Percentiles rank a stretch among this genome's conserved stretches.
Evolutionary conservation across 495 filamentous ascomycete species (phyloP).

Genomic region (Cetradonia linearis): DNA sequence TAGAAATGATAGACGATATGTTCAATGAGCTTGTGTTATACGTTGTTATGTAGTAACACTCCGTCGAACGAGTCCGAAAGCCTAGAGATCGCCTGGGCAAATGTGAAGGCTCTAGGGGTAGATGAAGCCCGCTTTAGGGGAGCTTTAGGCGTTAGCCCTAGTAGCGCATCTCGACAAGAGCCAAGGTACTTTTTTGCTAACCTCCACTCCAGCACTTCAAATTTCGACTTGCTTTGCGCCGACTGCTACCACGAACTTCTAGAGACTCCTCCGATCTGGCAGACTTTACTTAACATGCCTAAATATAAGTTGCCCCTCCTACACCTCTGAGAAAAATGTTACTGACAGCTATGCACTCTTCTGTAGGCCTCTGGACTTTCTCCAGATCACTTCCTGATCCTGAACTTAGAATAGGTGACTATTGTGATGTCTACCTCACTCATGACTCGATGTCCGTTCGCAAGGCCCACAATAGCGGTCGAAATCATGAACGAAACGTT

Average conservation of each 20-base stretch:
- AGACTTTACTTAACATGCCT: conserved; percentile 47
- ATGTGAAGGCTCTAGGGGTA: neutral
- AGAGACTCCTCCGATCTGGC: neutral
- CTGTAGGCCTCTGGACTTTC: conserved; percentile 44
- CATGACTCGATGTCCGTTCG: conserved; percentile 99
- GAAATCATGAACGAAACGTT: conserved; percentile 94
- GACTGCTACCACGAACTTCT: conserved; percentile 1
- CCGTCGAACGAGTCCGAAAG: neutral
- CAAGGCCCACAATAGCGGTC: conserved; percentile 92
- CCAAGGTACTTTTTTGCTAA: neutral
- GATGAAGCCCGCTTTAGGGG: neutral
- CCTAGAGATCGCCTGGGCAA: neutral
- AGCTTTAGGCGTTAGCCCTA: neutral
- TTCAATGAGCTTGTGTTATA: conserved; percentile 2
- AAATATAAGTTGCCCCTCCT: conserved; percentile 57
- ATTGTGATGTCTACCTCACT: conserved; percentile 99
- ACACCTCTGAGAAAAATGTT: conserved; percentile 11
- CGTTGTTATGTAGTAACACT: neutral
- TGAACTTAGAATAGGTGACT: conserved; percentile 59
- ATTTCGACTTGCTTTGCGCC: conserved; percentile 1
- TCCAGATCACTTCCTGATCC: conserved; percentile 9
- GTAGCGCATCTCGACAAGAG: neutral
- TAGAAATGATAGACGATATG: conserved; percentile 1
- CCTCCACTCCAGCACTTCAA: neutral
- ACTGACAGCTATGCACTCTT: conserved; percentile 55